Evolutionary conservation across 306 rosid species (phyloP), one percentile per base, ranked within the genome.

Genomic region (Cotoneaster glaucophyllus): DNA sequence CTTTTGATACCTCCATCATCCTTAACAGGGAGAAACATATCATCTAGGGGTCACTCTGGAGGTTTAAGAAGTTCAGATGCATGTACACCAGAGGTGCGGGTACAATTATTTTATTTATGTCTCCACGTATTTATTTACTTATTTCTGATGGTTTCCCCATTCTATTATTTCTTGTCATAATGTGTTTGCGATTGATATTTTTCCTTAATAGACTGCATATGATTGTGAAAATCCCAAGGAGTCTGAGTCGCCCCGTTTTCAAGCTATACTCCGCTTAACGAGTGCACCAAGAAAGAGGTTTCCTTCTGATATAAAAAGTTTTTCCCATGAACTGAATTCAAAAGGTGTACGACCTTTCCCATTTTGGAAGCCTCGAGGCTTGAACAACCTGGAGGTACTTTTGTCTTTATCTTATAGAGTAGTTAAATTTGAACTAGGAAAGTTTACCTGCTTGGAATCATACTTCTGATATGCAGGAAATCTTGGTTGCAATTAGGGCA

Each of bases 171-270:
- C 50, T 63, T 77, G 4, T 69, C 61, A 24, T 82, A 50, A 79
- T 77, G 58, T 81, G 71, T 75, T 77, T 48, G 79, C 75, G 37
- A 57, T 77, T 29, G 59, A 53, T 82, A 52, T 76, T 31, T 82
- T 82, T 56, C 64, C 67, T 86, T 85, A 81, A 59, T 85, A 90
- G 99, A 69, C 85, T 45, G 45, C 93, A 58, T 95, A 86, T 79
- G 99, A 95, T 77, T 92, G 87, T 78, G 99, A 95, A 78, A 95
- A 95, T 79, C 97, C 97, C 11, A 95, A 95, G 88, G 99, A 95
- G 88, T 92, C 97, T 8, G 99, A 95, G 80, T 95, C 99, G 84
- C 99, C 99, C 19, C 99, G 99, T 77, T 95, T 95, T 88, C 97
- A 95, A 92, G 99, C 99, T 69, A 87, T 95, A 80, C 84, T 95